Conservation (phyloP, 768 basidiomycete species). For the Kwoniella sp. region DNA sequence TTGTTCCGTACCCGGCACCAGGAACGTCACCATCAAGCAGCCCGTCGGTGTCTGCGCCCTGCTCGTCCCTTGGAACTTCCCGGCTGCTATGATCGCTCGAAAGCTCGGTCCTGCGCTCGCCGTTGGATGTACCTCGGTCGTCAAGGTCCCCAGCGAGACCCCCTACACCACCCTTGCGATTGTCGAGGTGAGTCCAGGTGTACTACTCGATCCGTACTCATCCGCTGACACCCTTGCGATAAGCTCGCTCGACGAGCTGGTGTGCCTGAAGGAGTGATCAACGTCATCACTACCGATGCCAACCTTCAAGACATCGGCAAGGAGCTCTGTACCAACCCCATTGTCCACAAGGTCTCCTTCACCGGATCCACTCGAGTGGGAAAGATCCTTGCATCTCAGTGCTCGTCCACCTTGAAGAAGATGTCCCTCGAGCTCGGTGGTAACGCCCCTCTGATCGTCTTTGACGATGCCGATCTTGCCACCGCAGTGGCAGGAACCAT, state of each 20-base stretch:
- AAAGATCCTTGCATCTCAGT: conserved; percentile 51
- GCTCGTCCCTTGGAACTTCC: conserved; percentile 67
- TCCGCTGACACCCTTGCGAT: neutral
- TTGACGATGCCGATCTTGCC: conserved; percentile 90
- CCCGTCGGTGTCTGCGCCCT: conserved; percentile 57
- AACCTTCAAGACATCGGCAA: conserved; percentile 82
- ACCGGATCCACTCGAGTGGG: conserved; percentile 58
- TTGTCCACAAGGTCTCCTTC: conserved; percentile 83
- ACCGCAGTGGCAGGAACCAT: conserved; percentile 75
- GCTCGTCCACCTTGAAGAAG: conserved; percentile 50
- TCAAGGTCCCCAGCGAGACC: conserved; percentile 92
- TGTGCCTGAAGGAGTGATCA: conserved; percentile 89
- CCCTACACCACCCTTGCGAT: conserved; percentile 89
- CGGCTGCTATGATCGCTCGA: conserved; percentile 69
- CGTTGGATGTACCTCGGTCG: conserved; percentile 91
- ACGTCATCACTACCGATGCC: conserved; percentile 82
- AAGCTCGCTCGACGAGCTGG: conserved; percentile 84
- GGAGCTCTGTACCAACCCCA: conserved; percentile 85
- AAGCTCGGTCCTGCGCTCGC: conserved; percentile 60
- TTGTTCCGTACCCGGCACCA: conserved; percentile 61
- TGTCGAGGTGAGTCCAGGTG: conserved; percentile 74
- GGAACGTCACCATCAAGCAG: conserved; percentile 90
- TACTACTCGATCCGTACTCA: neutral
- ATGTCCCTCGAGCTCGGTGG: conserved; percentile 52
- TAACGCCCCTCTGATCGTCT: conserved; percentile 91